Percentiles rank a stretch among this genome's conserved stretches.
phyloP scores from a whole-genome alignment of 2,329 filamentous ascomycete genomes.

The Pyrenophora seminiperda region DNA sequence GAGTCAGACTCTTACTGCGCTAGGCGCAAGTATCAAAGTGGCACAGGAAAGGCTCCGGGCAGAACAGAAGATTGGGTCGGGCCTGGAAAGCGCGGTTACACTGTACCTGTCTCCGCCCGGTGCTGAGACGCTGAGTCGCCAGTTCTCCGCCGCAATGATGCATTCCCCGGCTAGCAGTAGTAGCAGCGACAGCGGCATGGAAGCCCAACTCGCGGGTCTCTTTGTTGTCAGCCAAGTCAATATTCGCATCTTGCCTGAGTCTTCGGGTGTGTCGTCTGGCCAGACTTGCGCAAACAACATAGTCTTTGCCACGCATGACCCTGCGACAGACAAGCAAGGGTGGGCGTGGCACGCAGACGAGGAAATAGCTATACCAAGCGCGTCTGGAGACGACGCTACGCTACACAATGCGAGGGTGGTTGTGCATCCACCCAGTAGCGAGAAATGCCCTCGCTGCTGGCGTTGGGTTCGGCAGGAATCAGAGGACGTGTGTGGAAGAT shows the following conservation, averaged over 20 bases:
- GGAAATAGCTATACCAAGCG: conserved; percentile 38
- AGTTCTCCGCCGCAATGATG: conserved; percentile 4
- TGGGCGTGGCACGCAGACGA: conserved; percentile 20
- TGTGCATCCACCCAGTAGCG: conserved; percentile 53
- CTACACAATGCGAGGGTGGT: conserved; percentile 31
- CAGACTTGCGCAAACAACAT: too few relatives aligned
- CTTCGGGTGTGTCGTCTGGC: too few relatives aligned
- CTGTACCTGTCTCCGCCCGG: conserved; percentile 29
- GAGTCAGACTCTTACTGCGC: conserved; percentile 51
- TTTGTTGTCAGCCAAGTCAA: conserved; percentile 51
- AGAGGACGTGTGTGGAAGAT: conserved; percentile 73
- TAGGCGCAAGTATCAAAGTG: conserved; percentile 72
- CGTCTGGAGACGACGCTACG: not conserved
- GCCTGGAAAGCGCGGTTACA: conserved; percentile 74
- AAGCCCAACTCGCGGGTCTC: conserved; percentile 46
- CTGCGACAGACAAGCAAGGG: conserved; percentile 10
- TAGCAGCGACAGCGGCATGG: not conserved
- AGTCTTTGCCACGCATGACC: conserved; percentile 6
- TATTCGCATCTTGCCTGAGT: conserved; percentile 4
- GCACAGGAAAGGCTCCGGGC: conserved; percentile 74
- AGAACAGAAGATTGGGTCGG: conserved; percentile 76
- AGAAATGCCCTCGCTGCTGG: conserved; percentile 91
- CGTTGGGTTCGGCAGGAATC: conserved; percentile 73
- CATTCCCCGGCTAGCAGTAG: not conserved
- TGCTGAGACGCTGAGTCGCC: not conserved